Evolutionary conservation across 495 filamentous ascomycete species (phyloP), one percentile per base, ranked within the genome.

Genomic region (Amphirosellinia nigrospora): DNA sequence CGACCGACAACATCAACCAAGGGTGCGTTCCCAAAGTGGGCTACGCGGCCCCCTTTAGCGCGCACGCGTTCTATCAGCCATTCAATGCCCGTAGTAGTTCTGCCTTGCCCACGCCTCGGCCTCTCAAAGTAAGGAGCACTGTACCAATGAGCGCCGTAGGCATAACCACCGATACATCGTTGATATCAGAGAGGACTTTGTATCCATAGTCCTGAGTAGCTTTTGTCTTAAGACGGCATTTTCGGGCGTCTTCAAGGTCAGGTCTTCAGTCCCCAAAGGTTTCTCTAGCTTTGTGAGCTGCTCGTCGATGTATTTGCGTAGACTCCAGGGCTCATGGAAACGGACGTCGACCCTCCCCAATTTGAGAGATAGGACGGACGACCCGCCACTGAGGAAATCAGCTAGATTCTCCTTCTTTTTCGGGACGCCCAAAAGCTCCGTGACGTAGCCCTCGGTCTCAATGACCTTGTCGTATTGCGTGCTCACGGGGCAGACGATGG

Each of bases 391-490:
- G 32, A 99, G 81, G 73, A 99, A 94, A 74, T 96, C 92, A 60
- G 88, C 87, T 63, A 99, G 80, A 71, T 96, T 98, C 76, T 99
- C 96, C 79, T 97, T 96, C 66, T 90, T 91, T 77, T 99, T 98
- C 0, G 96, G 96, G 52, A 96, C 90, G 28, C 96, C 96, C 4
- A 99, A 85, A 4, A 99, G 88, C 78, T 98, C 96, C 63, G 89
- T 94, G 61, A 98, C 94, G 76, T 98, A 99, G 21, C 93, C 96
- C 74, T 98, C 95, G 9, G 94, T 97, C 79, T 99, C 96, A 58
- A 99, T 93, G 59, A 99, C 96, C 74, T 98, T 99, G 85, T 99
- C 96, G 77, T 99, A 99, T 75, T 98, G 96, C 2, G 94, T 97
- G 78, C 92, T 95, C 36, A 99, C 96, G 3, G 95, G 95, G 73